Evolutionary conservation across 345 rosid species (phyloP).

Genomic region (Excoecaria cochinchinensis): DNA sequence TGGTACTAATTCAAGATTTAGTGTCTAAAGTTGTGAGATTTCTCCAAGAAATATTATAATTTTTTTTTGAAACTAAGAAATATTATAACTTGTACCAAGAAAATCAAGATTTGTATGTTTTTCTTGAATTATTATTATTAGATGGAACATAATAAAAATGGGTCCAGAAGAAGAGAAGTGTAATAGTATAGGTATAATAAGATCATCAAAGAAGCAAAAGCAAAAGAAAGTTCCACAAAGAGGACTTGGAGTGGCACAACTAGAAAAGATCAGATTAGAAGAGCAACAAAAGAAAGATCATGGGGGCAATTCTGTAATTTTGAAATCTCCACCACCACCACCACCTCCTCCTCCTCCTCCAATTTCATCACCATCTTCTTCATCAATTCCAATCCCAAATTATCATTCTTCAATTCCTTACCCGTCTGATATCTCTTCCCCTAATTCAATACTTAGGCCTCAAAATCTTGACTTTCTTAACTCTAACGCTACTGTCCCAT

Average conservation of each 20-base stretch:
- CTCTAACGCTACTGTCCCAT: background rate
- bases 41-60: background rate
- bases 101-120: background rate
- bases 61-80: background rate
- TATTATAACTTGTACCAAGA: no score
- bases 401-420: constrained; percentile 23
- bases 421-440: constrained; percentile 23
- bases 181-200: constrained; percentile 20
- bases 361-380: constrained; percentile 11
- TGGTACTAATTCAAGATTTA: background rate
- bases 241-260: constrained; percentile 72
- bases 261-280: constrained; percentile 59
- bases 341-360: background rate
- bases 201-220: constrained; percentile 44
- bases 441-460: constrained; percentile 27
- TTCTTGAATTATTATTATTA: constrained; percentile 1
- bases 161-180: constrained; percentile 45
- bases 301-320: constrained; percentile 4
- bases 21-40: background rate
- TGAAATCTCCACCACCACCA: constrained; percentile 17
- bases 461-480: constrained; percentile 21
- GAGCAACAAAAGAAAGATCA: constrained; percentile 47
- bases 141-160: constrained; percentile 39
- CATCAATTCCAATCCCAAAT: constrained; percentile 24
- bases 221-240: constrained; percentile 58